Base-by-base conservation (phyloP, 1,139 yeast species). In the Candida sp. region DNA sequence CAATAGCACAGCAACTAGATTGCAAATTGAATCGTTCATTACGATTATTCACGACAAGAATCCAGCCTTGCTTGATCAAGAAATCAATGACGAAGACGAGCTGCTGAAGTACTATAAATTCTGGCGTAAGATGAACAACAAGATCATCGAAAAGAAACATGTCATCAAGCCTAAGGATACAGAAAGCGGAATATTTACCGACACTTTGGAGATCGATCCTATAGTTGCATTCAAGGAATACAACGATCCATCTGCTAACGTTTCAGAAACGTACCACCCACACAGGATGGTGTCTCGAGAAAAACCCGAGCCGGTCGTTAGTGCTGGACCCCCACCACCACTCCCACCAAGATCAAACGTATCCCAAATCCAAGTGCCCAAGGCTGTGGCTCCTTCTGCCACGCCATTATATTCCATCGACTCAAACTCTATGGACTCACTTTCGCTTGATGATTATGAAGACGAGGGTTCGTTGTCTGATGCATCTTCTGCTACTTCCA, bases 21-120 rank as follows among this genome's bases (percentile, higher is more conserved):
- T 61, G 43, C 76, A 73, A 47, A 61, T 80, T 12, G 81, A 77
- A 49, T 68, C 78, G 0, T 64, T 78, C 42, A 61, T 74, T 4
- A 54, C 62, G 8, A 57, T 67, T 4, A 63, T 74, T 6, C 65
- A 63, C 51, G 56, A 65, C 32, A 72, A 68, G 46, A 65, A 69
- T n/a, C 74, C 76, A 0, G 73, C 70, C 5, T 55, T 67, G 12
- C 41, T 69, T 3, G 68, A 73, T 45, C 48, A 60, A 40, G 76
- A 71, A 34, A 68, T 74, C 11, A 68, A 68, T 50, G 71, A 63
- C 32, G 60, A 63, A 41, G 74, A 70, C 44, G 60, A 67, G 49
- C 55, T 68, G 1, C 63, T 61, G 60, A 57, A 52, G 11, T 49
- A 67, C 5, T 53, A 66, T 12, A 68, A 70, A 48, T 50, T 67